phyloP scores from a whole-genome alignment of 2,329 filamentous ascomycete species.

The Diplodia mutila region DNA sequence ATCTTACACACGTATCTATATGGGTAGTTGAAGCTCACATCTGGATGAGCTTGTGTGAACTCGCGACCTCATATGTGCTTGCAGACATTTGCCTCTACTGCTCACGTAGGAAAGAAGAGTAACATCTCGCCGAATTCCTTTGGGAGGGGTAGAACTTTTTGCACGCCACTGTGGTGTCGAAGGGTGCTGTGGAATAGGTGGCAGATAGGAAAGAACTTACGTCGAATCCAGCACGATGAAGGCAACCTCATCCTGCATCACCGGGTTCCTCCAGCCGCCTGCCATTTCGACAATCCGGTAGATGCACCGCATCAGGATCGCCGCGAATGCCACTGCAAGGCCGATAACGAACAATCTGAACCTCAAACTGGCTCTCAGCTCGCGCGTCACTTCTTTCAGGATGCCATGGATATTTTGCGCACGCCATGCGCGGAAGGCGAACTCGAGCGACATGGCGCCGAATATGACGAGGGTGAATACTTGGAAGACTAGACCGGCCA shows the following conservation, averaged over 20 bases:
- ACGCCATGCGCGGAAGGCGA: slow-evolving; percentile 29
- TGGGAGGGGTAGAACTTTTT: background rate
- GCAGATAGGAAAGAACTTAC: slow-evolving; percentile 34
- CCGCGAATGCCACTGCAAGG: background rate
- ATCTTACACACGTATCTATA: background rate
- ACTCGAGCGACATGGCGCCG: slow-evolving; percentile 45
- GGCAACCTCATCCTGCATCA: slow-evolving; percentile 53
- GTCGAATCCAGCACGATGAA: slow-evolving; percentile 36
- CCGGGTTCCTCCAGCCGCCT: slow-evolving; percentile 51
- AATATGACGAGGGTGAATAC: slow-evolving; percentile 58
- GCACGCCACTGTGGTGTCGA: background rate
- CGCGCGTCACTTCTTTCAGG: background rate
- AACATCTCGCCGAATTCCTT: background rate
- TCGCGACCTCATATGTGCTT: background rate
- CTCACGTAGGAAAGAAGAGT: background rate
- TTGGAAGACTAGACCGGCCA: slow-evolving; percentile 62
- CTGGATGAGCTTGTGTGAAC: too few relatives aligned
- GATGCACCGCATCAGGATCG: slow-evolving; percentile 51
- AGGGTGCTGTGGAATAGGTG: slow-evolving; percentile 34
- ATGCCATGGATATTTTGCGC: background rate
- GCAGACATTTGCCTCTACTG: background rate
- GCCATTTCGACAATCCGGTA: slow-evolving; percentile 29
- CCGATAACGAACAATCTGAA: slow-evolving; percentile 1
- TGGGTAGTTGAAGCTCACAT: too few relatives aligned
- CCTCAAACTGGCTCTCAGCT: background rate